Conservation (phyloP, 768 basidiomycete species). For the Calocybe gangraenosa region DNA sequence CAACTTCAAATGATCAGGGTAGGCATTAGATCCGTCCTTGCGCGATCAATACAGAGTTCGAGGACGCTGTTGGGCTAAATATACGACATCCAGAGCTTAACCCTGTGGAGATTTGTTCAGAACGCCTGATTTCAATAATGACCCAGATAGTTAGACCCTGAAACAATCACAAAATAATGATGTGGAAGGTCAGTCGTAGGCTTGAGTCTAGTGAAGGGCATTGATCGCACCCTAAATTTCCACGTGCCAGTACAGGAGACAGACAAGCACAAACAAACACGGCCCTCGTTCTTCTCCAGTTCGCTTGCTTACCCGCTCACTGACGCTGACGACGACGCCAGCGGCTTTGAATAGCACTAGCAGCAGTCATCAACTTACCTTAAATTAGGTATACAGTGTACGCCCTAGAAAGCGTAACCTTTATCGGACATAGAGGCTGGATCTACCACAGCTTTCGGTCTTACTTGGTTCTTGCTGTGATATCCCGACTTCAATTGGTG, state of each 20-base stretch:
- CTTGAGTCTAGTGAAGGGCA: neutral
- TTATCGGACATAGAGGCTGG: neutral
- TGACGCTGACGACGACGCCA: constrained; percentile 4
- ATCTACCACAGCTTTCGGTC: neutral
- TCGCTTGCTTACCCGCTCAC: neutral
- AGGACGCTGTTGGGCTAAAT: too few species aligned
- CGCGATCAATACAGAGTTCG: too few species aligned
- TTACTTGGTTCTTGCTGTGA: neutral
- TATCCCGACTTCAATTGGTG: neutral
- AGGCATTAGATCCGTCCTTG: too few species aligned
- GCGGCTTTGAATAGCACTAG: constrained; percentile 2
- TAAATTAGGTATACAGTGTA: neutral
- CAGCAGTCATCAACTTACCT: neutral
- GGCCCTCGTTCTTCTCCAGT: neutral
- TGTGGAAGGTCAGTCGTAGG: neutral
- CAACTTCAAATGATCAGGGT: too few species aligned
- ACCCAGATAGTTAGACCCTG: neutral
- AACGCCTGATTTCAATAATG: too few species aligned
- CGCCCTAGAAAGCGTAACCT: neutral
- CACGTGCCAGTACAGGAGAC: constrained; percentile 1
- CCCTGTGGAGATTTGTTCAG: too few species aligned
- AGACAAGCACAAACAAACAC: constrained; percentile 7
- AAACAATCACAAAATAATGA: neutral
- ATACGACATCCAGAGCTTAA: too few species aligned
- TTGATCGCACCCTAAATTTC: neutral